These are phyloP conservation scores for Trichoderma aggressivum DNA, from an alignment of 2,329 filamentous ascomycete species.

Conservation along the genomic window DNA sequence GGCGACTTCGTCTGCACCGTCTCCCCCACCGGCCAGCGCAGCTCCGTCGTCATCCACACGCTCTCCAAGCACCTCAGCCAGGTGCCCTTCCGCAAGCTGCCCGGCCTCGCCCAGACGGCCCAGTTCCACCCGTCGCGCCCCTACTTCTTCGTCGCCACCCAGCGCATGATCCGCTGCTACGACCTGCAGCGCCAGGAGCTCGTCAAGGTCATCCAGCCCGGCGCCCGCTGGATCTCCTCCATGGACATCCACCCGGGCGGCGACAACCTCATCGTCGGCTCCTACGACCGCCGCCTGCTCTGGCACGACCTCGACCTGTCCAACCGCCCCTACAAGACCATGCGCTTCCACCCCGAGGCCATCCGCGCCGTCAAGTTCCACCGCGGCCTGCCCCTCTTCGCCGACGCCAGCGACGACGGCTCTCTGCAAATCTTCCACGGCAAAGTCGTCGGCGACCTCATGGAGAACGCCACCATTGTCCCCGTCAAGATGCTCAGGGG, in stretches of 20 bases:
- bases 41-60: constrained; percentile 89
- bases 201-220: constrained; percentile 88
- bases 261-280: constrained; percentile 90
- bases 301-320: constrained; percentile 98
- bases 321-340: constrained; percentile 87
- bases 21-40: constrained; percentile 72
- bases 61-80: constrained; percentile 93
- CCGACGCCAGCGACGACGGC: constrained; percentile 92
- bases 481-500: constrained; percentile 91
- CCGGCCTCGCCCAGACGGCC: constrained; percentile 77
- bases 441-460: constrained; percentile 88
- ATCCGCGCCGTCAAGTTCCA: constrained; percentile 90
- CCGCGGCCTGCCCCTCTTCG: constrained; percentile 78
- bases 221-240: constrained; percentile 87
- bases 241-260: constrained; percentile 92
- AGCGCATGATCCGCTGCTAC: constrained; percentile 89
- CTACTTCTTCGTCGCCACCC: constrained; percentile 93
- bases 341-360: constrained; percentile 90
- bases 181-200: constrained; percentile 89
- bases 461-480: constrained; percentile 95
- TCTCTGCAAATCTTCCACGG: constrained; percentile 95
- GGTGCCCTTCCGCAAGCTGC: constrained; percentile 77
- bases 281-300: constrained; percentile 87
- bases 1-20: constrained; percentile 95
- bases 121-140: constrained; percentile 93